phyloP scores from a whole-genome alignment of 2,329 filamentous ascomycete genomes.

The Onygenales sp. region DNA sequence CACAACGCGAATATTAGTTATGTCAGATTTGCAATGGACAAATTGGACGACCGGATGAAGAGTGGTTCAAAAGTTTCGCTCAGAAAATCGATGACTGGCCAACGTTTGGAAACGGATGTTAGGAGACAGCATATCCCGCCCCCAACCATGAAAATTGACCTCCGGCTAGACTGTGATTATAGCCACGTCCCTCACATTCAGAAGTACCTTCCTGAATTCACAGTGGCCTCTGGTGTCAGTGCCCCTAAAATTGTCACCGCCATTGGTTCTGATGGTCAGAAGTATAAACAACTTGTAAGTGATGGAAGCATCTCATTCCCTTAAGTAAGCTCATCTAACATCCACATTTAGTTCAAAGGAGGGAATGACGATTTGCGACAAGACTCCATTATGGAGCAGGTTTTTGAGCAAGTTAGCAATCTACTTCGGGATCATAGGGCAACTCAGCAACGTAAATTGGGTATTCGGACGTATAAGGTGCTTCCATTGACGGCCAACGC shows the following conservation, averaged over 20 bases:
- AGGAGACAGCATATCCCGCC: slow-evolving; percentile 66
- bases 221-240: slow-evolving; percentile 81
- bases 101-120: slow-evolving; percentile 53
- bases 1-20: slow-evolving; percentile 63
- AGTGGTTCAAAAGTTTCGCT: slow-evolving; percentile 55
- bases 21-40: slow-evolving; percentile 39
- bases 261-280: slow-evolving; percentile 63
- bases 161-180: slow-evolving; percentile 68
- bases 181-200: slow-evolving; percentile 62
- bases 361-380: slow-evolving; percentile 93
- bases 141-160: slow-evolving; percentile 74
- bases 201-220: slow-evolving; percentile 64
- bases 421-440: slow-evolving; percentile 76
- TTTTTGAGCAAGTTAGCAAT: slow-evolving; percentile 90
- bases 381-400: slow-evolving; percentile 98
- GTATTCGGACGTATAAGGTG: slow-evolving; percentile 95
- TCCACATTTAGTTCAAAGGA: slow-evolving; percentile 60
- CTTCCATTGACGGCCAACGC: slow-evolving; percentile 75
- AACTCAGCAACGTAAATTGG: slow-evolving; percentile 78
- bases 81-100: slow-evolving; percentile 54
- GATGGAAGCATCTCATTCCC: not conserved
- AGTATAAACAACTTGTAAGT: slow-evolving; percentile 72
- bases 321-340: slow-evolving; percentile 5
- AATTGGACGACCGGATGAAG: slow-evolving; percentile 53
- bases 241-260: slow-evolving; percentile 88